Conservation (phyloP, 352 stramenopile genomes). For the Peronospora belbahrii region DNA sequence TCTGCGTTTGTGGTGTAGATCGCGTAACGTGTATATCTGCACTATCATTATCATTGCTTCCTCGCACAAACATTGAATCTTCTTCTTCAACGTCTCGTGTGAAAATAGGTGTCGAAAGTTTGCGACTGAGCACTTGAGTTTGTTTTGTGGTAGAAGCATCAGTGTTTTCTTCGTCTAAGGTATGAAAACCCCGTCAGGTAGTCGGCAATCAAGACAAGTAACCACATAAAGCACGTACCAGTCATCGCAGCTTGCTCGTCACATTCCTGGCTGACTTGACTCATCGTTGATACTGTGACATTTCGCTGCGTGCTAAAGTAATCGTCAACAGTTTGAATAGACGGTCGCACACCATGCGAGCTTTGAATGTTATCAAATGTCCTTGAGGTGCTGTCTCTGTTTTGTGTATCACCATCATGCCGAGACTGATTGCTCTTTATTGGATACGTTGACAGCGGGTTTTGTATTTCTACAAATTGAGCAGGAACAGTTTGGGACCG, state of each 20-base stretch:
- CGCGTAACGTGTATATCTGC: conserved; percentile 12
- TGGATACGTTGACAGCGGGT: conserved; percentile 28
- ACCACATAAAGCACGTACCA: conserved; percentile 12
- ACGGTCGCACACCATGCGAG: background rate
- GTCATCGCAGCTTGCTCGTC: conserved; percentile 12
- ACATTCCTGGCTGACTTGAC: conserved; percentile 6
- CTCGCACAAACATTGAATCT: conserved; percentile 29
- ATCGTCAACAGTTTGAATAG: conserved; percentile 40
- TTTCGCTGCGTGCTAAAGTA: conserved; percentile 49
- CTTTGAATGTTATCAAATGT: background rate
- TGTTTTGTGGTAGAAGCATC: conserved; percentile 31
- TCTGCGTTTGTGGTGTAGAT: conserved; percentile 16
- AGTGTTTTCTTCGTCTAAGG: conserved; percentile 36
- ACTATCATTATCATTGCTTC: conserved; percentile 17
- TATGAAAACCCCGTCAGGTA: background rate
- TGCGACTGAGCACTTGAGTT: conserved; percentile 36
- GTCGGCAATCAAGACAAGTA: background rate
- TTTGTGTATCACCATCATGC: conserved; percentile 1
- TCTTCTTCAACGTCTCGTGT: conserved; percentile 78
- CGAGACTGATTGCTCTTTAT: conserved; percentile 11
- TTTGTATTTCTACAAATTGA: conserved; percentile 42
- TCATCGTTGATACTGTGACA: conserved; percentile 21
- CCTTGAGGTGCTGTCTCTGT: background rate
- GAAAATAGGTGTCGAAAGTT: conserved; percentile 71
- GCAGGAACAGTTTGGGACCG: conserved; percentile 13